Conservation (phyloP, 345 rosid genomes). For the Angophora floribunda region DNA sequence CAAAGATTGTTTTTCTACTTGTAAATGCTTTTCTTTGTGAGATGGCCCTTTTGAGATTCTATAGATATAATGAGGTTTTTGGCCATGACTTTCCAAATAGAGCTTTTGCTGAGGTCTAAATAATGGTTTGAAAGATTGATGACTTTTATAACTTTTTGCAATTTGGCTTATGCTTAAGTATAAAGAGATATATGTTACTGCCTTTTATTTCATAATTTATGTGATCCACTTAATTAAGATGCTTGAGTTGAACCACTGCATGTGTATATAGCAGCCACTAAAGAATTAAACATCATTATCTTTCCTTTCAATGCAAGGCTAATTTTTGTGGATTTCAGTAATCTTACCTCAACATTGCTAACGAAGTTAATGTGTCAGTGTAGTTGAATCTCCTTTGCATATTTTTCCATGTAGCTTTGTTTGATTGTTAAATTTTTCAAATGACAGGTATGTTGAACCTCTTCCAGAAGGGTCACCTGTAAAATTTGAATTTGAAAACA, state of each 20-base stretch:
- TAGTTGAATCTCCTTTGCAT: background rate
- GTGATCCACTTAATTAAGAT: background rate
- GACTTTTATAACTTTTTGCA: background rate
- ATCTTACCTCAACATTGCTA: background rate
- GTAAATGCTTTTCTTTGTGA: background rate
- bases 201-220: background rate
- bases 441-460: conserved; percentile 73
- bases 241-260: background rate
- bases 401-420: background rate
- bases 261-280: background rate
- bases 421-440: background rate
- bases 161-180: background rate
- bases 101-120: background rate
- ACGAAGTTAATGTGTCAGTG: background rate
- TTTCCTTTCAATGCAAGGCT: background rate
- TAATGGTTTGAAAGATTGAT: background rate
- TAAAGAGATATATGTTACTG: background rate
- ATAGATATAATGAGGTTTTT: background rate
- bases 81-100: background rate
- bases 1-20: background rate
- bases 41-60: background rate
- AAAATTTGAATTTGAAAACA: conserved; percentile 90
- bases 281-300: background rate
- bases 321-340: background rate
- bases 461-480: conserved; percentile 49